Base-by-base conservation (phyloP, 208 protist species). In the Trypanosoma melophagium region DNA sequence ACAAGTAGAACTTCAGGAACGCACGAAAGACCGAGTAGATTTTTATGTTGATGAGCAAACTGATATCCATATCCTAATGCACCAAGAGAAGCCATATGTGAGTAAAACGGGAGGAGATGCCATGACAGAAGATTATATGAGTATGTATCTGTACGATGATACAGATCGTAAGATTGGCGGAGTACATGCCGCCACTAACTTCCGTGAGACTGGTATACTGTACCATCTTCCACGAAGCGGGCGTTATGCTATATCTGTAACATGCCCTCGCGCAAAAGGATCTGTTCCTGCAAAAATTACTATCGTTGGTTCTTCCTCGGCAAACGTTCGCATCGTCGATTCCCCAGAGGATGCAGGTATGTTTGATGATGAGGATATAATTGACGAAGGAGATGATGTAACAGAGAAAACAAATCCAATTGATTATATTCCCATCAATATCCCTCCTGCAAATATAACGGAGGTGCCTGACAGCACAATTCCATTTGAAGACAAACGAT, bases 361-460 rank as follows among this genome's bases (percentile, higher is more conserved):
- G 74, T 87, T 89, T 71, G 86, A 92, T 49, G 86, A 92, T 60
- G 83, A 87, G 44, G 86, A 92, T 45, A 64, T 72, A 44, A 91
- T 91, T 64, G 85, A 87, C 47, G 85, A 91, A 52, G 85, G 82
- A 64, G 70, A 79, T 7, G 83, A 92, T 5, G 52, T 4, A 41
- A 71, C 72, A 13, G 44, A 44, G 9, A 66, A 35, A 47, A 22
- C 35, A 0, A 84, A 83, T 62, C 61, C 61, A 24, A 80, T 93
- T 53, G 87, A 93, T 75, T 89, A 77, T 57, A 60, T 21, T 3
- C 84, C 84, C 0, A 71, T 90, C 10, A 52, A 77, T 19, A 68
- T 85, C 19, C 69, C 68, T 1, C 21, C 40, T 14, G 67, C 25
- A 35, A 59, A 75, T n/a, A 71, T 81, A 79, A 62, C 76, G 17